Conservation (phyloP, 768 basidiomycete genomes). For the Podaxis sp. region DNA sequence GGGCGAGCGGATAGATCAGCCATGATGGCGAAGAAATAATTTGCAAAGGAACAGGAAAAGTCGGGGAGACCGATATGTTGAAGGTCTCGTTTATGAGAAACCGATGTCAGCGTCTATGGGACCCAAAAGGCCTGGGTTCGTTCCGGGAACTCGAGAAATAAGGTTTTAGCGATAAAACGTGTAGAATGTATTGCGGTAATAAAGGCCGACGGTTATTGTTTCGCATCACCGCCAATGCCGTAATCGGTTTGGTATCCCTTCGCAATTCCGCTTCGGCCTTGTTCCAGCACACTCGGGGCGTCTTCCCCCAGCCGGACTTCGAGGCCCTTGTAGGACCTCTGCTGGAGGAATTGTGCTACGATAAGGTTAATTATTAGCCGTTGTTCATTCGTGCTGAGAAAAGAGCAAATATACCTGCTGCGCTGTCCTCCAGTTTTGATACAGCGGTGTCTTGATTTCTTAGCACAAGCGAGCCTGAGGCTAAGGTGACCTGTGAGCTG, state of each 20-base stretch:
- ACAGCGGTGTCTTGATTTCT: constrained; percentile 67
- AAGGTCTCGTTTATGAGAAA: too few relatives aligned
- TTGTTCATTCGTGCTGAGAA: neutral
- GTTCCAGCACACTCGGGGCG: constrained; percentile 77
- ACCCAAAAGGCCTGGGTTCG: too few relatives aligned
- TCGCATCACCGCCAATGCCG: neutral
- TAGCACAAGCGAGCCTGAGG: constrained; percentile 45
- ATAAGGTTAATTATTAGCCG: constrained; percentile 10
- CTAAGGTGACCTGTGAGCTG: neutral
- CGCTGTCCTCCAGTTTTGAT: constrained; percentile 57
- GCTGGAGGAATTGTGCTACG: constrained; percentile 68
- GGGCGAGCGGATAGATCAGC: too few relatives aligned
- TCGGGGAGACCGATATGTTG: too few relatives aligned
- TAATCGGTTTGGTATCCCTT: constrained; percentile 75
- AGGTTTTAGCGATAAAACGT: too few relatives aligned
- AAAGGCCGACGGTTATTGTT: neutral
- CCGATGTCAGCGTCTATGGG: too few relatives aligned
- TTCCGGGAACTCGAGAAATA: too few relatives aligned
- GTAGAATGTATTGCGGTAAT: neutral
- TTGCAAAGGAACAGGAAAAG: too few relatives aligned
- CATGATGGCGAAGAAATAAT: too few relatives aligned
- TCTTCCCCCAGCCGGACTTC: constrained; percentile 79
- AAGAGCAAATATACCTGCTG: constrained; percentile 54
- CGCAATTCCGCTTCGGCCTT: constrained; percentile 89
- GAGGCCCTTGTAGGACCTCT: constrained; percentile 77